A percentile compares a stretch with the other conserved stretches of the same genome.
These are phyloP conservation scores for Deinandra increscens DNA, from an alignment of 129 eudicot species.

Conservation along the genomic window DNA sequence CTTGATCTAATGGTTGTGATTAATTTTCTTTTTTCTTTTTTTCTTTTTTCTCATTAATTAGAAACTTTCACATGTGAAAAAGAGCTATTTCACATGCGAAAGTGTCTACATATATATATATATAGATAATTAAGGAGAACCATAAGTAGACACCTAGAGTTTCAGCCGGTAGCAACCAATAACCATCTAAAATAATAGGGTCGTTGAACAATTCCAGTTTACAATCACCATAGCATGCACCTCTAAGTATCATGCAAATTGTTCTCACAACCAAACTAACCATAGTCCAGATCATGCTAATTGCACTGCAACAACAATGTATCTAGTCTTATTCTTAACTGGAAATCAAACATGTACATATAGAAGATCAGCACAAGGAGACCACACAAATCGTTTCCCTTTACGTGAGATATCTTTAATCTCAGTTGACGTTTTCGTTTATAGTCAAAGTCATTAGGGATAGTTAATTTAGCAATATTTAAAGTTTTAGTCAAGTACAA, in stretches of 20 bases:
- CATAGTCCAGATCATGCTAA: constrained; percentile 25
- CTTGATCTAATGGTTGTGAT: too few species aligned
- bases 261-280: constrained; percentile 41
- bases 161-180: not conserved
- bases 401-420: not conserved
- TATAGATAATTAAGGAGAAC: too few species aligned
- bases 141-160: not conserved
- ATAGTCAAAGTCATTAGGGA: not conserved
- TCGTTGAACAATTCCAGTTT: constrained; percentile 25
- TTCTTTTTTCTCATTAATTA: too few species aligned
- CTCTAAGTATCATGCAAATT: constrained; percentile 38
- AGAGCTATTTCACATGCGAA: too few species aligned
- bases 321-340: constrained; percentile 23
- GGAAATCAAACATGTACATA: constrained; percentile 15
- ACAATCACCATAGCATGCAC: not conserved
- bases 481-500: not conserved
- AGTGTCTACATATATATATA: too few species aligned
- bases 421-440: not conserved
- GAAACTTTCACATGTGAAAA: too few species aligned
- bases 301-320: constrained; percentile 23
- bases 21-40: too few species aligned
- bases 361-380: constrained; percentile 8
- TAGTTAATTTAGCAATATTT: not conserved
- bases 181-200: constrained; percentile 13
- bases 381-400: constrained; percentile 8